Base-by-base conservation (phyloP, 176 grass and related monocot genomes). In the Avena insularis region DNA sequence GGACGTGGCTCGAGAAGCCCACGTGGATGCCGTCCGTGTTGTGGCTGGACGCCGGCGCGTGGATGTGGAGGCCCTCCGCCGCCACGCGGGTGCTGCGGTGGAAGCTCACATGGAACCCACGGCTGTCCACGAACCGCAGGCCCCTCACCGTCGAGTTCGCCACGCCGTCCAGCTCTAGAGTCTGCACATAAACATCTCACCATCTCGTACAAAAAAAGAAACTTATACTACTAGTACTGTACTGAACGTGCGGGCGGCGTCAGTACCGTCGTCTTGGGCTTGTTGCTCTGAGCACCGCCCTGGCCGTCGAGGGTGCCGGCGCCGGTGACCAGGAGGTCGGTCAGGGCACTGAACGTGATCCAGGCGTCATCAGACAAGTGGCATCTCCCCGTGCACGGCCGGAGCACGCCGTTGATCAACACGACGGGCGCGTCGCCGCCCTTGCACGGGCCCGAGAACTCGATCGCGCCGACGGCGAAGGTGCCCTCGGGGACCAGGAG, bases 11-110 rank as follows among this genome's bases (percentile, higher is more conserved):
- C 1, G 91, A 93, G 3, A 16, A 7, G 8, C 82, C 86, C 0
- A 93, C 49, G 90, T 93, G 94, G 79, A 93, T 51, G 60, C 92
- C 92, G 80, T 93, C 94, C n/a, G 94, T 92, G 89, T 96, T 96
- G 23, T 68, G 85, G 85, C 94, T 93, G 35, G 45, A 9, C 11
- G 12, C 83, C 11, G 92, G 83, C 12, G 87, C 84, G 12, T 21
- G 77, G 82, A 96, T 86, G 54, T 11, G 63, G 85, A 93, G 82
- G 35, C 70, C 25, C 31, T 45, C 45, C 3, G 82, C 77, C 4
- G 33, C 29, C 9, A 90, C 38, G 1, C 35, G 9, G 29, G 33
- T 82, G 85, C 90, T 84, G 15, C 66, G 49, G 10, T 84, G 82
- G 75, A 96, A 3, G 71, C 68, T 65, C 15, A 96, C 45, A 83